Base-by-base conservation (phyloP, 1,284 basidiomycete genomes). In the Ceratobasidium sp. region DNA sequence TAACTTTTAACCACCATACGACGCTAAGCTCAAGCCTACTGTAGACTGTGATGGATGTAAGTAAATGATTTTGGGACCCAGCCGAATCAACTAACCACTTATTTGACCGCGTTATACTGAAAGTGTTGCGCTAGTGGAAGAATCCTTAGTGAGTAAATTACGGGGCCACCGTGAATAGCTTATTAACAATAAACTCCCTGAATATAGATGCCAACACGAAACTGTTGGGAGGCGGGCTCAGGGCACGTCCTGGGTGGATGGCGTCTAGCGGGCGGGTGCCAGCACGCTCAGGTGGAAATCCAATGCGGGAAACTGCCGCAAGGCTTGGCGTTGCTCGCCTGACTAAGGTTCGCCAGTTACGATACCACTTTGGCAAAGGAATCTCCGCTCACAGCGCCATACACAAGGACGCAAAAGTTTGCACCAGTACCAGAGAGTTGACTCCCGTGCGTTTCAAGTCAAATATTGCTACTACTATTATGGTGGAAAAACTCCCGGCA, bases 121-220 rank as follows among this genome's bases (percentile, higher is more conserved):
- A n/a, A n/a, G 54, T 56, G 54, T 17, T 56, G 54, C n/a, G 34
- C 54, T 15, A 56, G 54, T 25, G 54, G 54, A 42, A 56, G 54
- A 27, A 35, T 56, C 8, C 35, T 56, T n/a, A 22, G 54, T 56
- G 29, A 2, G 54, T 56, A 4, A 7, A 31, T 12, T n/a, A n/a
- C n/a, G n/a, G n/a, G n/a, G n/a, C n/a, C n/a, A n/a, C 50, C 27
- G 2, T 4, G 6, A 27, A 4, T 53, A 15, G 13, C 25, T 53
- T 15, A 29, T 3, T 31, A 1, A 8, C 5, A 15, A 29, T 31
- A 31, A 13, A 52, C 3, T 43, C 10, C 4, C 8, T 15, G 13
- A 6, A n/a, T 20, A 34, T 35, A 56, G 54, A 40, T n/a, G 29
- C 12, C 7, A 56, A 56, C 22, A 40, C 35, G 29, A 56, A 56